Evolutionary conservation across 306 rosid species (phyloP).

Genomic region (Arachis stenosperma): DNA sequence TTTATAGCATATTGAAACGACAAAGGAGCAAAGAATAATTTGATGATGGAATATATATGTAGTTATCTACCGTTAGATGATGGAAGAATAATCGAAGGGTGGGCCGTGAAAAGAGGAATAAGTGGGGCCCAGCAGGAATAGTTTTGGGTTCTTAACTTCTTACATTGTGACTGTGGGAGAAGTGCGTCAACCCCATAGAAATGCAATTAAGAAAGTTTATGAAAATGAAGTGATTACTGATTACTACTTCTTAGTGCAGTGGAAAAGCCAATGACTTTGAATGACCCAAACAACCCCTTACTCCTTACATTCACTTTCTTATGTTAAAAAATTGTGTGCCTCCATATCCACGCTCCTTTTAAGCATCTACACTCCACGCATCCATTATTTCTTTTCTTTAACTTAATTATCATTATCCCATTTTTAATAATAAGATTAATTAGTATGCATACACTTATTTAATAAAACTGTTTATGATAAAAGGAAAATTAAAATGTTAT

Average conservation of each 20-base stretch:
- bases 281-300: constrained; percentile 41
- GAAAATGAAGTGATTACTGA: constrained; percentile 16
- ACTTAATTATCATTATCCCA: background rate
- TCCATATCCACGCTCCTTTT: constrained; percentile 31
- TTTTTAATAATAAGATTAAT: too few species aligned
- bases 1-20: too few species aligned
- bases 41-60: too few species aligned
- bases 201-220: constrained; percentile 32
- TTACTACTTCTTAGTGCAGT: background rate
- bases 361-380: constrained; percentile 21
- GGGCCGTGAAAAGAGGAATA: background rate
- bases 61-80: too few species aligned
- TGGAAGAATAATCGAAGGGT: background rate
- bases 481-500: too few species aligned
- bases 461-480: too few species aligned
- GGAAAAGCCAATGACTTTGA: constrained; percentile 46
- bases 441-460: too few species aligned
- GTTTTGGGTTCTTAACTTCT: background rate
- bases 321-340: background rate
- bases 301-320: constrained; percentile 13
- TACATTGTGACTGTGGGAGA: constrained; percentile 20
- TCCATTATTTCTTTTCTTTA: too few species aligned
- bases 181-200: constrained; percentile 18
- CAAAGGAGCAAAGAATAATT: too few species aligned
- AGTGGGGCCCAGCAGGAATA: constrained; percentile 27